phyloP scores from a whole-genome alignment of 2,329 filamentous ascomycete species.

The Nemania sp. region DNA sequence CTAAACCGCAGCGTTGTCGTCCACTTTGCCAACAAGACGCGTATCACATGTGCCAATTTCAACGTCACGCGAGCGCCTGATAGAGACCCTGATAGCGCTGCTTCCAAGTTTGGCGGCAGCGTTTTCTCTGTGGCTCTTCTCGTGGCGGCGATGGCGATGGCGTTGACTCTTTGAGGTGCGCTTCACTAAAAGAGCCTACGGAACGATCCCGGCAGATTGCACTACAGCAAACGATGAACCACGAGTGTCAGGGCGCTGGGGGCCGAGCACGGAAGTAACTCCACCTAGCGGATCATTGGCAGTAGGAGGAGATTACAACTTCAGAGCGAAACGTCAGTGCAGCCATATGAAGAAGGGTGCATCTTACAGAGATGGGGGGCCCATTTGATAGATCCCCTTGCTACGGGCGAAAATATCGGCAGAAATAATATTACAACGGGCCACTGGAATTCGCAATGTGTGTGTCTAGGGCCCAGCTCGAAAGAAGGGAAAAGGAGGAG shows the following conservation, averaged over 20 bases:
- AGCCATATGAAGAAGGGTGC: not conserved
- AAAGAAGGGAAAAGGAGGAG: too few species aligned
- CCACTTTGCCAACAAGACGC: slow-evolving; percentile 66
- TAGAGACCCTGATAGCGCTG: not conserved
- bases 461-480: too few species aligned
- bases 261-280: not conserved
- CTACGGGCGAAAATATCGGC: slow-evolving; percentile 13
- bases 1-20: slow-evolving; percentile 68
- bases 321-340: not conserved
- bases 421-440: not conserved
- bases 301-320: slow-evolving; percentile 13
- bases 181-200: not conserved
- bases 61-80: slow-evolving; percentile 32
- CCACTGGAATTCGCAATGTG: not conserved
- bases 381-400: slow-evolving; percentile 5
- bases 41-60: slow-evolving; percentile 70
- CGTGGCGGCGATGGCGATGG: slow-evolving; percentile 28
- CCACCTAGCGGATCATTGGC: not conserved
- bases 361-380: slow-evolving; percentile 15
- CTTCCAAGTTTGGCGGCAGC: slow-evolving; percentile 9
- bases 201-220: not conserved
- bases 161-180: slow-evolving; percentile 30
- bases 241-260: slow-evolving; percentile 2
- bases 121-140: slow-evolving; percentile 27
- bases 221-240: not conserved